Base-by-base conservation (phyloP, 1,284 basidiomycete species). In the Fomitopsis palustris region DNA sequence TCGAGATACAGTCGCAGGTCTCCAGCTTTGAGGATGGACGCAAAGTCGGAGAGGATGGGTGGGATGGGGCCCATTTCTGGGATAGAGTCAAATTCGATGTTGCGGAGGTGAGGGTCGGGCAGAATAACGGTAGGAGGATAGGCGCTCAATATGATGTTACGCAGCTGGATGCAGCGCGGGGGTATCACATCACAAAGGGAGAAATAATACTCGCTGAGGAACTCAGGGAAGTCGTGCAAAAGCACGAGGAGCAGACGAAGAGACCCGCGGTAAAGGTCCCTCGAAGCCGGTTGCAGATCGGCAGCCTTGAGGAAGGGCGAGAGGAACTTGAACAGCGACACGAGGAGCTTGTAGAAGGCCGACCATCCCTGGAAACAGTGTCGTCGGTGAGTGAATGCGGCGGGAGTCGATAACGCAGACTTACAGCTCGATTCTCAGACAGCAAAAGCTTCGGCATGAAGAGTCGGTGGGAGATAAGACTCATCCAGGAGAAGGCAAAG, bases 401-500 rank as follows among this genome's bases (percentile, higher is more conserved):
- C 39, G 16, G 25, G 23, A 55, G 14, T 33, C 16, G 10, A 29
- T n/a, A 16, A 41, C 10, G 54, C 62, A 19, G 0, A 63, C 75
- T 61, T 70, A 90, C 88, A 80, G 95, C 93, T 57, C 90, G 84
- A 71, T 93, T 92, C 71, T 92, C 88, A 25, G 89, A 86, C 45
- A 88, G 75, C 33, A 99, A 81, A 57, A 99, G 77, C 75, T 98
- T 97, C 16, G 97, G 95, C 93, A 99, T 96, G 82, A 99, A 98
- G 55, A 96, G 79, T 57, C 96, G 84, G 75, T 99, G 97, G 47
- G 96, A 98, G 67, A 99, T 89, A 55, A 99, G 81, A 66, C 91
- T 92, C 81, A 98, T 88, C 97, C 97, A 99, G 31, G 95, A 96
- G 76, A 98, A 99, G 2, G 96, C 92, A 74, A 99, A 99, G 39